Percentiles rank a stretch among this genome's conserved stretches.
Conservation (phyloP, 805 yeast species). For the Nakazawaea wyomingensis region DNA sequence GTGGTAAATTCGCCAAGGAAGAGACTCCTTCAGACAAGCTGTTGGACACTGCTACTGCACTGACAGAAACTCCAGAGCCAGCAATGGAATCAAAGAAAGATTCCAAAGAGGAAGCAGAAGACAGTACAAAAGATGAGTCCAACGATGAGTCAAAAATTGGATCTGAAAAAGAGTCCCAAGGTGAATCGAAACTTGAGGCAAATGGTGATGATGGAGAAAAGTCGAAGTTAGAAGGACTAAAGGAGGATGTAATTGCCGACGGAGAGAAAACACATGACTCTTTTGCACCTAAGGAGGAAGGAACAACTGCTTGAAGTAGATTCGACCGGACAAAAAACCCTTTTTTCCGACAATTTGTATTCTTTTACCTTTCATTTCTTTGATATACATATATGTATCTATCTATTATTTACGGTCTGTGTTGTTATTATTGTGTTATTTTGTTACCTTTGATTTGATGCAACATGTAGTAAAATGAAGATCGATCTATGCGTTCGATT, state of each 20-base stretch:
- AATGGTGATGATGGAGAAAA: too few relatives aligned
- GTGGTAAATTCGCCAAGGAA: conserved; percentile 1
- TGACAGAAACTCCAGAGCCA: not conserved
- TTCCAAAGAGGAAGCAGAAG: too few relatives aligned
- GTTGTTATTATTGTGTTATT: too few relatives aligned
- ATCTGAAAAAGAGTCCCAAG: not conserved
- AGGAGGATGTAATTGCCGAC: not conserved
- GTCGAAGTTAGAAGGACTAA: too few relatives aligned
- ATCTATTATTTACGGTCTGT: not conserved
- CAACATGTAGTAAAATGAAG: not conserved
- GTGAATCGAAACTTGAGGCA: too few relatives aligned
- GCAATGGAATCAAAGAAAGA: too few relatives aligned
- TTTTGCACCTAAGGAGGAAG: not conserved
- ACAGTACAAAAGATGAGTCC: not conserved
- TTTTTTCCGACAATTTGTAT: too few relatives aligned
- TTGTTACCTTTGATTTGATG: not conserved
- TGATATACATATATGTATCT: too few relatives aligned
- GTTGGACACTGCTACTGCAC: not conserved
- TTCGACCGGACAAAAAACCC: too few relatives aligned
- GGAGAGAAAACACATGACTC: not conserved
- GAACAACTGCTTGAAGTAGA: not conserved
- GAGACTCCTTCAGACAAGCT: not conserved
- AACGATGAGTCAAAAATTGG: not conserved
- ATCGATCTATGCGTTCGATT: too few relatives aligned
- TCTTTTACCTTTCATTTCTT: not conserved